Conservation (phyloP, 176 grass and related monocot species). For the Phoenix dactylifera region DNA sequence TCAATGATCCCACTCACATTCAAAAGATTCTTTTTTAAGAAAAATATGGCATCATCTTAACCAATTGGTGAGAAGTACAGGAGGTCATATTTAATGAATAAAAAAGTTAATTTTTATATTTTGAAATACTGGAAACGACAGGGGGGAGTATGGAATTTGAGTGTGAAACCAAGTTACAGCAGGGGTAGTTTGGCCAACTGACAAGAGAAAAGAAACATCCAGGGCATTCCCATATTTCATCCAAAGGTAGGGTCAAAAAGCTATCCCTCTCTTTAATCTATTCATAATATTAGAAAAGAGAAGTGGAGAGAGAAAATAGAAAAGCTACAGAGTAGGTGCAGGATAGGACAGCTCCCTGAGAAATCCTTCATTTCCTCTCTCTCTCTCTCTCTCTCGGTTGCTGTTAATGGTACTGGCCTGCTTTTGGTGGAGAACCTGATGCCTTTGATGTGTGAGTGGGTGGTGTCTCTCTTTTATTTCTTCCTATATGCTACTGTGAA, state of each 20-base stretch:
- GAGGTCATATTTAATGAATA: no score
- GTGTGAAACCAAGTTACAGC: no score
- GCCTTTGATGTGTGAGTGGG: constrained; percentile 76
- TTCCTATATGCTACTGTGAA: constrained; percentile 14
- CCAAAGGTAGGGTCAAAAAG: constrained; percentile 3
- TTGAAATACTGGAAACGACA: no score
- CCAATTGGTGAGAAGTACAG: no score
- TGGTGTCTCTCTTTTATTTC: constrained; percentile 38
- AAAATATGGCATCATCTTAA: no score
- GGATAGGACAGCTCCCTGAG: constrained; percentile 55
- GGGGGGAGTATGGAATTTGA: no score
- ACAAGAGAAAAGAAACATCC: no score
- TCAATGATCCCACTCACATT: no score
- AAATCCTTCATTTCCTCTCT: constrained; percentile 10
- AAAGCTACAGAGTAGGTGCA: constrained; percentile 34
- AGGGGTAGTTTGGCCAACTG: no score
- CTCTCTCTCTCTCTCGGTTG: constrained; percentile 35
- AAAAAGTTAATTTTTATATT: no score
- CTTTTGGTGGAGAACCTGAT: constrained; percentile 92
- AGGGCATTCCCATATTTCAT: not conserved
- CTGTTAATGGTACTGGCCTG: constrained; percentile 54
- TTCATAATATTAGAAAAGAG: not conserved
- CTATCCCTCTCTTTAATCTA: not conserved
- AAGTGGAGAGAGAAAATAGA: constrained; percentile 1
- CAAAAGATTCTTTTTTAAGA: no score